Conservation (phyloP, 371 early-diverging fungal genomes). For the Vairimorpha apis region DNA sequence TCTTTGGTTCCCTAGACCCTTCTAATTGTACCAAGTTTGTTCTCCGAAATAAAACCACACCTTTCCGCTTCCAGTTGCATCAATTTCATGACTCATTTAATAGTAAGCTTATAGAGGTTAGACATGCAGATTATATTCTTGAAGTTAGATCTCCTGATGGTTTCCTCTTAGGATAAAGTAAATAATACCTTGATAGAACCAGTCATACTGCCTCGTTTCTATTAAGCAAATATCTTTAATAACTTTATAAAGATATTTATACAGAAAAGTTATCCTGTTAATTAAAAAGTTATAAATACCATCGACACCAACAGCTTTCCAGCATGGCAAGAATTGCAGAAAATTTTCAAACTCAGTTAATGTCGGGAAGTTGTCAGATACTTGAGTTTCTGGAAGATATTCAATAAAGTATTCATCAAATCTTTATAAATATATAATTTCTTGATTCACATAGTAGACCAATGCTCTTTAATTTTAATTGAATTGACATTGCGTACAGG, state of each 20-base stretch:
- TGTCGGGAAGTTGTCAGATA: not conserved
- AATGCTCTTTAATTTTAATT: not conserved
- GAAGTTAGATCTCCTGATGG: no score
- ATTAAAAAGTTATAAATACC: constrained; percentile 1
- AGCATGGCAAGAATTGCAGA: not conserved
- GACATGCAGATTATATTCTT: no score
- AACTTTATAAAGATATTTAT: not conserved
- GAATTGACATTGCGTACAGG: not conserved
- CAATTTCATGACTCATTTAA: no score
- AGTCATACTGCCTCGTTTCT: not conserved
- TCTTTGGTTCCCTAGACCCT: no score
- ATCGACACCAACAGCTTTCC: not conserved
- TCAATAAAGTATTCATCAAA: not conserved
- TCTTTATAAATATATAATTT: not conserved
- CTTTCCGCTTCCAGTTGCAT: no score
- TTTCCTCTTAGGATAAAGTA: no score
- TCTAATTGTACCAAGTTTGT: no score
- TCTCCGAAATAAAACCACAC: no score
- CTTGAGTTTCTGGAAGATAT: not conserved
- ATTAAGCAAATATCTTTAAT: not conserved
- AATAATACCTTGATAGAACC: no score
- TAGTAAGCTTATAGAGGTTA: no score
- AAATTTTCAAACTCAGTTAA: not conserved
- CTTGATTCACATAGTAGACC: not conserved
- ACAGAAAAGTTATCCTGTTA: not conserved